phyloP scores from a whole-genome alignment of 305 asterid genomes.

The Caryopteris hybrid region DNA sequence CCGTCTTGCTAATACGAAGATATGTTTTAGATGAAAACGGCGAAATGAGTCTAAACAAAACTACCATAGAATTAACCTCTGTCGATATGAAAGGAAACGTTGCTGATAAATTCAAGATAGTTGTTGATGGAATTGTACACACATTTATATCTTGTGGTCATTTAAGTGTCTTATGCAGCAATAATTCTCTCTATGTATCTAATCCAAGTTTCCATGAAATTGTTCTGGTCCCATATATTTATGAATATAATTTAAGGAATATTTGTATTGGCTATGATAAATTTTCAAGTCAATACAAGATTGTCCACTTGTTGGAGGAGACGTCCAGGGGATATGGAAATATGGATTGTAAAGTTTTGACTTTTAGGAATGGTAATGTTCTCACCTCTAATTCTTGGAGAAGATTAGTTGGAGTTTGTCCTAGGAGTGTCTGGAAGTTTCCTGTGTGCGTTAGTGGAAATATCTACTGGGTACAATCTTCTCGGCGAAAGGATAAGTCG shows the following conservation, averaged over 20 bases:
- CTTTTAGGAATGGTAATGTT: neutral
- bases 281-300: neutral
- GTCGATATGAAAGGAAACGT: slow-evolving; percentile 3
- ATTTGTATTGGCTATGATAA: neutral
- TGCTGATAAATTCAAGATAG: neutral
- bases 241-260: neutral
- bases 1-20: neutral
- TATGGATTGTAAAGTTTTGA: neutral
- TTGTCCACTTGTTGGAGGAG: neutral
- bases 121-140: neutral
- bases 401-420: neutral
- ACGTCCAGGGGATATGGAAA: too few relatives aligned
- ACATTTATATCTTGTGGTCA: slow-evolving; percentile 16
- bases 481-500: neutral
- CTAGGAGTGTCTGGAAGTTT: neutral
- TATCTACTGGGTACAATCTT: neutral
- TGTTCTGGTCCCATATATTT: neutral
- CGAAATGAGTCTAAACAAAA: neutral
- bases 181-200: neutral
- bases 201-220: neutral
- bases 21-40: too few relatives aligned
- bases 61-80: slow-evolving; percentile 11
- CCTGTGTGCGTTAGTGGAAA: neutral
- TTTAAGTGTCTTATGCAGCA: slow-evolving; percentile 1
- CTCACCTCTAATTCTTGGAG: neutral